Evolutionary conservation across 306 rosid genomes (phyloP).

Genomic region (Pyrus bretschneideri): DNA sequence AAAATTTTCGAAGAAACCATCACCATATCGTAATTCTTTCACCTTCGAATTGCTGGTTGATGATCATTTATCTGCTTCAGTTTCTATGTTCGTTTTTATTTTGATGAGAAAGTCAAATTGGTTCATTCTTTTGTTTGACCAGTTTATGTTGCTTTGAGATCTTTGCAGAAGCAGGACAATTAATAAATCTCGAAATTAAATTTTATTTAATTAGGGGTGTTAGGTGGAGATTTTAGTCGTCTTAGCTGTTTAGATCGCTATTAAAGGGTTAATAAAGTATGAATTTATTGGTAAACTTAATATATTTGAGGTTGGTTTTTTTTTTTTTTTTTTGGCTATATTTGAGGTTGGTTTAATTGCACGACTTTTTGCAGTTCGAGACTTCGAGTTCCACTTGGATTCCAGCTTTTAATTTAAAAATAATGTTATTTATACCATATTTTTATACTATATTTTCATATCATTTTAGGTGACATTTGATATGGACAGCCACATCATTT

Average conservation of each 20-base stretch:
- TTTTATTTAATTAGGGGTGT: slow-evolving; percentile 9
- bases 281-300: not conserved
- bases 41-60: not conserved
- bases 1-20: not conserved
- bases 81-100: not conserved
- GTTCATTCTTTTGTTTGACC: not conserved
- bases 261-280: not conserved
- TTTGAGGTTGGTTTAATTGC: not conserved
- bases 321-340: too few relatives aligned
- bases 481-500: too few relatives aligned
- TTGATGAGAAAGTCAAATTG: not conserved
- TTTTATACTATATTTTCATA: too few relatives aligned
- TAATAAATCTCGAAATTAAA: not conserved
- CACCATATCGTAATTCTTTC: slow-evolving; percentile 3
- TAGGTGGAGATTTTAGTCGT: slow-evolving; percentile 18
- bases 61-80: not conserved
- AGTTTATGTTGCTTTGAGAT: not conserved
- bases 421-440: too few relatives aligned
- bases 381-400: not conserved
- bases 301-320: not conserved
- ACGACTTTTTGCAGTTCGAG: not conserved
- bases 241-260: not conserved
- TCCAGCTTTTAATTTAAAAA: not conserved
- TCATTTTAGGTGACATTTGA: too few relatives aligned
- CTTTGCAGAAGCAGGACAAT: not conserved